These are phyloP conservation scores for Phalaenopsis equestris DNA, from an alignment of 106 monocot species.

Conservation along the genomic window DNA sequence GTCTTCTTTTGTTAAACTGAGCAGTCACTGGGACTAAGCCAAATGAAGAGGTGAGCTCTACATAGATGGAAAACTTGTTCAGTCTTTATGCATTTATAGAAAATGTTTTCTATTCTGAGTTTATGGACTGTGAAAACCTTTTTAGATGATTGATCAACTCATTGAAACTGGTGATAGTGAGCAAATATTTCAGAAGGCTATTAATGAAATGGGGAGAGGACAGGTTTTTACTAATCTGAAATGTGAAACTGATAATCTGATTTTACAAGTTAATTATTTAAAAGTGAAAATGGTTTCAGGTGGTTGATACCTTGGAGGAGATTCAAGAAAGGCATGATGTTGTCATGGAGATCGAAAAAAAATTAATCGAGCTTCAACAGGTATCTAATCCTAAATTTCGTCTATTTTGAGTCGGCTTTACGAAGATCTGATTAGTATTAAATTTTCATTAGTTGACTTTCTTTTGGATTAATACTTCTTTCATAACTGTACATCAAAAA, in stretches of 20 bases:
- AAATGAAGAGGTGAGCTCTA: slow-evolving; percentile 41
- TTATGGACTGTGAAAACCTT: background rate
- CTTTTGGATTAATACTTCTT: too few species aligned
- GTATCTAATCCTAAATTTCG: slow-evolving; percentile 2
- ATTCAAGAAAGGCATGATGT: slow-evolving; percentile 59
- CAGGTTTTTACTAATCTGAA: slow-evolving; percentile 15
- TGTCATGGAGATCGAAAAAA: slow-evolving; percentile 51
- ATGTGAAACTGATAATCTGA: background rate
- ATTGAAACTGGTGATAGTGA: slow-evolving; percentile 61
- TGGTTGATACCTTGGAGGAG: slow-evolving; percentile 34
- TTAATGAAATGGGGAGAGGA: slow-evolving; percentile 47
- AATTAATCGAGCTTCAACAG: slow-evolving; percentile 43
- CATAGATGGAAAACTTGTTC: background rate
- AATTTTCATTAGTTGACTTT: too few species aligned
- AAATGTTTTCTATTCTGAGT: background rate
- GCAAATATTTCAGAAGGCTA: slow-evolving; percentile 50
- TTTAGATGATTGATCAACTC: slow-evolving; percentile 39
- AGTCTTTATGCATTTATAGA: background rate
- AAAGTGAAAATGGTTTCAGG: slow-evolving; percentile 11
- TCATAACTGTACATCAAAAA: too few species aligned
- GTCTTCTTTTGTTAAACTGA: background rate
- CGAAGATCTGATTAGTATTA: background rate
- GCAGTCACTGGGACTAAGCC: slow-evolving; percentile 54
- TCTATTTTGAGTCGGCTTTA: background rate
- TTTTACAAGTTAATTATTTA: background rate